Conservation (phyloP, 495 filamentous ascomycete genomes). For the Aspergillus incahuasiensis region DNA sequence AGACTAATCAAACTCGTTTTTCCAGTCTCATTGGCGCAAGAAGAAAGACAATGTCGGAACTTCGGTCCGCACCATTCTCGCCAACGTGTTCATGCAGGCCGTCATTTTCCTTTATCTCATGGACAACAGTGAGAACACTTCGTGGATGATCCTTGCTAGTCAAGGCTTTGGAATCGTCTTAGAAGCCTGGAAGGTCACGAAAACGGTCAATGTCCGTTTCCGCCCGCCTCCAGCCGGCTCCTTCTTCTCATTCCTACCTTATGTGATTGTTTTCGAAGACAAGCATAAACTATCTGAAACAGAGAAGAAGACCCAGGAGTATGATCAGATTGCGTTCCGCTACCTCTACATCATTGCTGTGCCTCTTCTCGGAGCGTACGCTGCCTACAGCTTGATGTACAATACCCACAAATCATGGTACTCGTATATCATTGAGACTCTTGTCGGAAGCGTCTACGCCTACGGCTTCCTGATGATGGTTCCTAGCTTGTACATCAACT, state of each 20-base stretch:
- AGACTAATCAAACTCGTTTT: conserved; percentile 6
- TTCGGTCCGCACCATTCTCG: conserved; percentile 90
- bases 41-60: conserved; percentile 99
- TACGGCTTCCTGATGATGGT: conserved; percentile 99
- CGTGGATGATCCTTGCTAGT: conserved; percentile 95
- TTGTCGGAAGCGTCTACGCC: conserved; percentile 94
- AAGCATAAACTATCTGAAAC: conserved; percentile 94
- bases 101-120: conserved; percentile 98
- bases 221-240: conserved; percentile 59
- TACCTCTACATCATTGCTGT: conserved; percentile 92
- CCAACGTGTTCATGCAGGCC: conserved; percentile 95
- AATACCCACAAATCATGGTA: conserved; percentile 99
- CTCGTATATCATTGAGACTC: conserved; percentile 81
- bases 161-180: conserved; percentile 92
- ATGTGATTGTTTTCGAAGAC: conserved; percentile 85
- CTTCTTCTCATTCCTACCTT: conserved; percentile 71
- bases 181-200: conserved; percentile 99
- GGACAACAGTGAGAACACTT: conserved; percentile 95
- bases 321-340: conserved; percentile 94
- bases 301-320: conserved; percentile 96
- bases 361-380: conserved; percentile 83
- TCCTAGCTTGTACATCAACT: conserved; percentile 96
- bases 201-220: conserved; percentile 85
- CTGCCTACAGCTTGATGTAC: conserved; percentile 83
- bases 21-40: conserved; percentile 83